Evolutionary conservation across 768 basidiomycete genomes (phyloP), one percentile per base, ranked within the genome.

Genomic region (Trametes cinnabarina): DNA sequence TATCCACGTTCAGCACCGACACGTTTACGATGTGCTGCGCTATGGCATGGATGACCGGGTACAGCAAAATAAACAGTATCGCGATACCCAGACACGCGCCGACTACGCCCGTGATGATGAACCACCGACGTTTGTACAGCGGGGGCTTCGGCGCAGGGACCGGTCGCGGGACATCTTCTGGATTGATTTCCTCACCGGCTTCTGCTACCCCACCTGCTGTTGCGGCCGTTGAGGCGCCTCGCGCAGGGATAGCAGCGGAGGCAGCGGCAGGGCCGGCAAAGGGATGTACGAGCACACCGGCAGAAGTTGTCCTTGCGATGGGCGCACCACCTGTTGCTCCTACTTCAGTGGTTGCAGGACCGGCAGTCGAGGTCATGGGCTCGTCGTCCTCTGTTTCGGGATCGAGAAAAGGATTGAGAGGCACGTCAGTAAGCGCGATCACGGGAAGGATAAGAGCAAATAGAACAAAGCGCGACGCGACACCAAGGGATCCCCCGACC

Each of bases 41-140:
- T 61, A 88, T 85, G 43, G 86, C 86, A 48, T 72, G 78, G 55
- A 89, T 75, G 54, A 89, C 84, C 6, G 87, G 87, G 68, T 82
- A 89, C 22, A 90, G 69, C 11, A 88, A 46, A 59, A 89, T 80
- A 70, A 89, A 90, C 19, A 89, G 69, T 35, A 88, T 67, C 15
- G 78, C 84, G 51, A 90, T 86, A 34, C 74, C 81, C 15, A 88
- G 65, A 5, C 80, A 77, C 17, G 77, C 70, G 3, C 76, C 65
- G 26, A 87, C 75, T 59, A 83, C 66, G 51, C 76, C 75, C 26
- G 79, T 76, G 58, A 87, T 78, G 57, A 88, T 84, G 74, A 88
- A 87, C 77, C 79, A 81, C 40, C 80, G 78, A 60, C 75, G 79
- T 68, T 82, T 86, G 74, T 85, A 87, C 54, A 87, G 77, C 14